phyloP scores from a whole-genome alignment of 345 rosid species.

The Citrus mangshanensis region DNA sequence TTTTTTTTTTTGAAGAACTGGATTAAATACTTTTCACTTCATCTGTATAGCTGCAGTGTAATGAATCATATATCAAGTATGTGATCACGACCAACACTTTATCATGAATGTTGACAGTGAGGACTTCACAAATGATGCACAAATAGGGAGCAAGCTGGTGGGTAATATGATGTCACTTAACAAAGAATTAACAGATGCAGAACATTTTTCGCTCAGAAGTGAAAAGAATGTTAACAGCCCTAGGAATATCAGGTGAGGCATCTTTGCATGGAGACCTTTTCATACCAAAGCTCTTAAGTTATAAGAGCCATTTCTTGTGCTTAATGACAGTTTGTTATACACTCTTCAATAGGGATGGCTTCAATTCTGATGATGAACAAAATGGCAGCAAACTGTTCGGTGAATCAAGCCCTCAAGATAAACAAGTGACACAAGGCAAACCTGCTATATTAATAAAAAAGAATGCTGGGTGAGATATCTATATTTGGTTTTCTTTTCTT shows the following conservation, averaged over 20 bases:
- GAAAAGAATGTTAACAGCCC: constrained; percentile 23
- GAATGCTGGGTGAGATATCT: constrained; percentile 33
- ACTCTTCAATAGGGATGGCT: constrained; percentile 27
- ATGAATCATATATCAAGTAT: background rate
- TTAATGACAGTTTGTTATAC: background rate
- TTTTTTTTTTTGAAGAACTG: background rate
- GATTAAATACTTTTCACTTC: background rate
- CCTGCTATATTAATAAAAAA: constrained; percentile 31
- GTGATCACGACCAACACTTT: constrained; percentile 12
- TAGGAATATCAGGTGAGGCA: constrained; percentile 35
- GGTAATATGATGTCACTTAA: constrained; percentile 17
- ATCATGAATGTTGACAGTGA: constrained; percentile 29
- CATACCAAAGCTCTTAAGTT: background rate
- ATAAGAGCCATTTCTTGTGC: background rate
- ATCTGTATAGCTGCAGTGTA: background rate
- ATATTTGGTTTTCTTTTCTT: background rate
- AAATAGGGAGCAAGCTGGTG: constrained; percentile 29
- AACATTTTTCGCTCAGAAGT: constrained; percentile 27
- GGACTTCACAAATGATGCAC: constrained; percentile 17
- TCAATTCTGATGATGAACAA: constrained; percentile 22
- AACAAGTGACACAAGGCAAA: constrained; percentile 33
- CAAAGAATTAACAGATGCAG: constrained; percentile 14
- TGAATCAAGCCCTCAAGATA: constrained; percentile 31
- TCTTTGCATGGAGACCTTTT: background rate
- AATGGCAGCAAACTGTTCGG: constrained; percentile 29